Evolutionary conservation across 345 rosid genomes (phyloP), one percentile per base, ranked within the genome.

Genomic region (Populus davidiana): DNA sequence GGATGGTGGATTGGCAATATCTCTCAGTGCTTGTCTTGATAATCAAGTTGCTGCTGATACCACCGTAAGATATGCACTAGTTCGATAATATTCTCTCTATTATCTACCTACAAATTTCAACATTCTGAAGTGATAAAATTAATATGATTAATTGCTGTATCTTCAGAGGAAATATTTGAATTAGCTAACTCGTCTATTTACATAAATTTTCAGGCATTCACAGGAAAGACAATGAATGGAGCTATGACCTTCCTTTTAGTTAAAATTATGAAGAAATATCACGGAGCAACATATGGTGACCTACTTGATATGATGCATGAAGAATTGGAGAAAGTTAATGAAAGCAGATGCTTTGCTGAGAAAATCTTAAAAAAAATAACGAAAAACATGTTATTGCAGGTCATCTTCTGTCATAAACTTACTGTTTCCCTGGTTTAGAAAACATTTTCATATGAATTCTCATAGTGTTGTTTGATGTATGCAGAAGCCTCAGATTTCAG

Each of bases 1-100:
- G 25, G 41, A 79, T 49, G 82, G 82, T 44, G 82, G 82, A 44
- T 69, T 79, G 69, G 82, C 82, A 43, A 79, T 79, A 74, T 74
- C 70, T 13, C 61, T 79, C 33, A 35, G 64, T 69, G 82, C 82
- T 17, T 79, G 82, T 49, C 43, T 59, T 49, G 75, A 79, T 63
- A 5, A 61, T 59, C 78, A 79, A 62, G 29, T 68, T 49, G 82
- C 82, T 59, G 74, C 72, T n/a, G 82, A 79, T 7, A 74, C 78
- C n/a, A 10, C 63, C 11, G 82, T 79, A 62, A 67, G 52, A 66
- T 4, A 36, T 3, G 17, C 21, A 3, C 13, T 25, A 12, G 2
- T 29, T 66, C 35, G 5, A 10, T 29, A 63, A n/a, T 14, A 11
- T 7, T 65, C 41, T 65, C 35, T 62, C 29, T 3, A 6, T 20